These are phyloP conservation scores for Mycena sp. DNA, from an alignment of 1,284 basidiomycete species.

Conservation along the genomic window DNA sequence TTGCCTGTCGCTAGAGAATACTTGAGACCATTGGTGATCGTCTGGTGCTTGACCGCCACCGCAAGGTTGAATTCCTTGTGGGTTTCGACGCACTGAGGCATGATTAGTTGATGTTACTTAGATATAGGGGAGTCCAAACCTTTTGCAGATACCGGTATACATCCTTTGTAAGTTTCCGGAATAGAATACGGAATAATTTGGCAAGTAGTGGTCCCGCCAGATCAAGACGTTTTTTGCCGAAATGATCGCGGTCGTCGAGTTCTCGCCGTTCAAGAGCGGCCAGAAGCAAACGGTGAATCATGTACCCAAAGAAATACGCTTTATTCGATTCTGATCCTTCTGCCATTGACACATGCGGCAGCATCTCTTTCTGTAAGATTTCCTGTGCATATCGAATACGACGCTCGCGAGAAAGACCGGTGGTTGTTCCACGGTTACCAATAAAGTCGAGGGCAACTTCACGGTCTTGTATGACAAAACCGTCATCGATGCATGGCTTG, in stretches of 20 bases:
- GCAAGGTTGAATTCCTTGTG: slow-evolving; percentile 96
- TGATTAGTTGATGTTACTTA: slow-evolving; percentile 21
- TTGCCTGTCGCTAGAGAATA: slow-evolving; percentile 99
- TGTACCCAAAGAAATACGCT: slow-evolving; percentile 99
- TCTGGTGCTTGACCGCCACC: slow-evolving; percentile 93
- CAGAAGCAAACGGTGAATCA: slow-evolving; percentile 96
- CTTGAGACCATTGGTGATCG: slow-evolving; percentile 98
- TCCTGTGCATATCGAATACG: slow-evolving; percentile 98
- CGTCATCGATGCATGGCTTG: slow-evolving; percentile 98
- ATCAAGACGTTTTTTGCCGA: slow-evolving; percentile 98
- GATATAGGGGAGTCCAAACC: slow-evolving; percentile 54
- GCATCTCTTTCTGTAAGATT: slow-evolving; percentile 98
- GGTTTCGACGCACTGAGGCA: slow-evolving; percentile 89
- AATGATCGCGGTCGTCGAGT: slow-evolving; percentile 99
- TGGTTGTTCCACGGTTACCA: slow-evolving; percentile 96
- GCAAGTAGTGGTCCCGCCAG: slow-evolving; percentile 95
- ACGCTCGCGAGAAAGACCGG: slow-evolving; percentile 90
- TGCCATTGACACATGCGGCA: slow-evolving; percentile 96
- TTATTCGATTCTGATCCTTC: slow-evolving; percentile 99
- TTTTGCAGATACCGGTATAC: slow-evolving; percentile 98
- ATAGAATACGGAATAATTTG: slow-evolving; percentile 97
- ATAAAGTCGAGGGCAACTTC: slow-evolving; percentile 98
- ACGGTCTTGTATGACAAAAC: slow-evolving; percentile 97
- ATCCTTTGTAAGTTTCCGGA: slow-evolving; percentile 96
- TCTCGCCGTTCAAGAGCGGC: slow-evolving; percentile 96